Evolutionary conservation across 192 early-diverging fungal species (phyloP), one percentile per base, ranked within the genome.

Genomic region (Gamsiella multidivaricata): DNA sequence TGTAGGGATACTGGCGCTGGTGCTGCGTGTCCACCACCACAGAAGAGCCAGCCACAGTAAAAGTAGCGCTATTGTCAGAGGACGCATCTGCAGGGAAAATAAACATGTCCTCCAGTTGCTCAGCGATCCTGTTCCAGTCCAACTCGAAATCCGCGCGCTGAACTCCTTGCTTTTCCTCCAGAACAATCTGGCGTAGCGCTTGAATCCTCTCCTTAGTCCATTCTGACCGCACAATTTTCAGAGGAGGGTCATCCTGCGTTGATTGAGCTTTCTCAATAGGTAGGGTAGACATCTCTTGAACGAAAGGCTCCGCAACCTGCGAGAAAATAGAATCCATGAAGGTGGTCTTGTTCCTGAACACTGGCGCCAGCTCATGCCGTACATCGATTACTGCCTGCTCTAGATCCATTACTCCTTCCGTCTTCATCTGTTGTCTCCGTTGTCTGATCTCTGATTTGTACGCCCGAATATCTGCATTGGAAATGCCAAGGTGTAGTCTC

Each of bases 141-240:
- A 78, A 7, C 23, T 68, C 54, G 15, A 57, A 62, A 55, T 78
- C 60, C 2, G 59, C 42, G 1, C 36, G 33, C 32, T 41, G n/a
- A 25, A 78, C 60, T 0, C 73, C 73, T 17, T 78, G 65, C 37
- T 78, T 78, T 34, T 50, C 28, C 45, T 63, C 11, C 45, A 68
- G 10, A 3, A 78, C 60, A 37, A 64, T 36, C 33, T 69, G 45
- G 7, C 63, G 60, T 45, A 78, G 25, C 3, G 43, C 25, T 20
- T 57, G 42, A 20, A 57, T 51, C 14, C 49, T 22, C 0, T 61
- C 65, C 45, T 1, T 12, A 3, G 73, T 78, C 73, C 73, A 78
- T 4, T 78, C 65, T 4, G 73, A 39, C 15, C 73, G 65, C 3
- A 78, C 60, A 3, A 66, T 46, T 18, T 26, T 26, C 39, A 67